Percentiles rank a stretch among this genome's conserved stretches.
These are phyloP conservation scores for Pseudotulostoma volvatum DNA, from an alignment of 495 filamentous ascomycete species.

Conservation along the genomic window DNA sequence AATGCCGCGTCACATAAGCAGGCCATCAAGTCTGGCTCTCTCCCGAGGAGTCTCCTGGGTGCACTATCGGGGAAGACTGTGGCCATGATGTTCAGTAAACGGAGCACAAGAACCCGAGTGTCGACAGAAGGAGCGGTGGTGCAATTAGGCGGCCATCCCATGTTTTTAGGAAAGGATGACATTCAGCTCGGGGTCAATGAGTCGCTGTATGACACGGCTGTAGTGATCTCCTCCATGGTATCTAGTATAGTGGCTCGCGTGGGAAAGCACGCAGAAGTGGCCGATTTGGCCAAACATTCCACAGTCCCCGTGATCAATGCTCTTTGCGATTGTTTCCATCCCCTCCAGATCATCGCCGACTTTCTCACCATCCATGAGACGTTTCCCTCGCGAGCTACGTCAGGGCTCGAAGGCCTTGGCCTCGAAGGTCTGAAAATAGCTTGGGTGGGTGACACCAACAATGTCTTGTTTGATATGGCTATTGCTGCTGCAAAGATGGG, in stretches of 20 bases:
- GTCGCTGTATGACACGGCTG: constrained; percentile 71
- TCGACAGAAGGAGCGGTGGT: constrained; percentile 80
- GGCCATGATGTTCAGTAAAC: constrained; percentile 92
- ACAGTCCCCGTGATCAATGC: constrained; percentile 90
- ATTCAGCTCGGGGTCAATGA: constrained; percentile 97
- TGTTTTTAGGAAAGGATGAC: constrained; percentile 90
- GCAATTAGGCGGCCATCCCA: constrained; percentile 74
- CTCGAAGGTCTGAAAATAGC: constrained; percentile 75
- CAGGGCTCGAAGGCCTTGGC: constrained; percentile 36
- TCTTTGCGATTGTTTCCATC: constrained; percentile 74
- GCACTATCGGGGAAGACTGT: constrained; percentile 60
- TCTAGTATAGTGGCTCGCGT: constrained; percentile 83
- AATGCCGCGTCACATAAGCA: constrained; percentile 64
- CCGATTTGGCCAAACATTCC: constrained; percentile 59
- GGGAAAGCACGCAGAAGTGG: constrained; percentile 66
- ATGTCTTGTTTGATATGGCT: constrained; percentile 85
- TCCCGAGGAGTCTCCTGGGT: constrained; percentile 39
- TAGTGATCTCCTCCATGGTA: constrained; percentile 85
- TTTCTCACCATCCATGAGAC: constrained; percentile 78
- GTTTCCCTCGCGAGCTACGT: constrained; percentile 34
- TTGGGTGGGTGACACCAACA: constrained; percentile 95
- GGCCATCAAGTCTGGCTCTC: constrained; percentile 53
- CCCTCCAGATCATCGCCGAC: constrained; percentile 83
- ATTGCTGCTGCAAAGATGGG: constrained; percentile 76
- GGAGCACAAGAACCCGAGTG: constrained; percentile 79